Conservation (phyloP, 2,329 filamentous ascomycete species). For the Xylariaceae sp. region DNA sequence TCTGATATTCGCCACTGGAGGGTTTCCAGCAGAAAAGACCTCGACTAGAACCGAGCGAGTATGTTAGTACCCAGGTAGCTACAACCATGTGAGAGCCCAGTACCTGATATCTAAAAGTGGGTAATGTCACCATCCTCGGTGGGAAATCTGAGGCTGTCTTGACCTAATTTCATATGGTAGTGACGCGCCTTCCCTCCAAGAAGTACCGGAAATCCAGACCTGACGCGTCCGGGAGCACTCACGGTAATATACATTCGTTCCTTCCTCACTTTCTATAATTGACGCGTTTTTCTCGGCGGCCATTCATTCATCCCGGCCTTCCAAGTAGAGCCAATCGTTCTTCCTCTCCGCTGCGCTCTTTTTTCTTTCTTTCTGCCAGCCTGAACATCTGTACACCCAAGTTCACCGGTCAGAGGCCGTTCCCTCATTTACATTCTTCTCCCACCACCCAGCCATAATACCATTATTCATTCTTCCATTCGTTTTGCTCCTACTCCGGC, state of each 20-base stretch:
- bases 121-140: constrained; percentile 18
- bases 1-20: constrained; percentile 4
- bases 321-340: background rate
- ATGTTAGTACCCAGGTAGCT: background rate
- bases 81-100: background rate
- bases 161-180: constrained; percentile 24
- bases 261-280: constrained; percentile 14
- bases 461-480: constrained; percentile 1
- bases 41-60: no score
- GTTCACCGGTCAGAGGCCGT: background rate
- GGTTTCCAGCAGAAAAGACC: constrained; percentile 7
- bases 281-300: constrained; percentile 5
- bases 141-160: constrained; percentile 24
- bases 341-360: background rate
- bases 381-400: background rate
- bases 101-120: constrained; percentile 25
- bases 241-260: background rate
- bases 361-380: background rate
- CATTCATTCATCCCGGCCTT: background rate
- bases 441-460: background rate
- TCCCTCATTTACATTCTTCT: background rate
- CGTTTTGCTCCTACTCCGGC: background rate
- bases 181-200: constrained; percentile 19
- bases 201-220: constrained; percentile 10
- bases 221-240: background rate